phyloP scores from a whole-genome alignment of 306 rosid species.

The Amphicarpaea edgeworthii region DNA sequence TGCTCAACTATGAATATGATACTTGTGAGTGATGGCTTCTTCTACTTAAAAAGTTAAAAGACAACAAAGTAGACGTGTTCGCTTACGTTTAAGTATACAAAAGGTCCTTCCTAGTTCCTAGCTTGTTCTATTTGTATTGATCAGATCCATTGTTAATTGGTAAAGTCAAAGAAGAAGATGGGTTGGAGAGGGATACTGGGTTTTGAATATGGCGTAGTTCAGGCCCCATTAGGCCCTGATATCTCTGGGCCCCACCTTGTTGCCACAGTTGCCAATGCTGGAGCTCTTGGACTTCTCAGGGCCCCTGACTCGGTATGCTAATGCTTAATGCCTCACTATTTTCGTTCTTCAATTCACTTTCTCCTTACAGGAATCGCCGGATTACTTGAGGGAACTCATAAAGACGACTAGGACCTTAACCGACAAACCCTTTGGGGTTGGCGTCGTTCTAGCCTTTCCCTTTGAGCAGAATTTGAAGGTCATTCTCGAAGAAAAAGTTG shows the following conservation, averaged over 20 bases:
- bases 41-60: too few relatives aligned
- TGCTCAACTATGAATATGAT: too few relatives aligned
- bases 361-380: constrained; percentile 67
- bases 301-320: constrained; percentile 71
- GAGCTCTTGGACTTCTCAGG: constrained; percentile 74
- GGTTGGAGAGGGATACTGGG: constrained; percentile 78
- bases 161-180: too few relatives aligned
- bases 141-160: too few relatives aligned
- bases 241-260: constrained; percentile 81
- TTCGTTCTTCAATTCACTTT: constrained; percentile 25
- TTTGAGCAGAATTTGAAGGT: constrained; percentile 73
- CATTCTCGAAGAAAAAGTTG: constrained; percentile 79
- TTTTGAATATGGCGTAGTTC: constrained; percentile 74
- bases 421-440: constrained; percentile 84
- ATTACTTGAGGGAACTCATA: constrained; percentile 71
- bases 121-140: too few relatives aligned
- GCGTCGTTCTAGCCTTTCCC: constrained; percentile 82
- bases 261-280: constrained; percentile 86
- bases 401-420: constrained; percentile 70
- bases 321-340: not conserved
- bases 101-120: too few relatives aligned
- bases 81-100: too few relatives aligned
- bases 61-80: too few relatives aligned
- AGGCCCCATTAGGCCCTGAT: constrained; percentile 85
- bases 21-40: too few relatives aligned